A percentile compares a stretch with the other conserved stretches of the same genome.
phyloP scores from a whole-genome alignment of 306 rosid genomes.

The Fagus sylvatica region DNA sequence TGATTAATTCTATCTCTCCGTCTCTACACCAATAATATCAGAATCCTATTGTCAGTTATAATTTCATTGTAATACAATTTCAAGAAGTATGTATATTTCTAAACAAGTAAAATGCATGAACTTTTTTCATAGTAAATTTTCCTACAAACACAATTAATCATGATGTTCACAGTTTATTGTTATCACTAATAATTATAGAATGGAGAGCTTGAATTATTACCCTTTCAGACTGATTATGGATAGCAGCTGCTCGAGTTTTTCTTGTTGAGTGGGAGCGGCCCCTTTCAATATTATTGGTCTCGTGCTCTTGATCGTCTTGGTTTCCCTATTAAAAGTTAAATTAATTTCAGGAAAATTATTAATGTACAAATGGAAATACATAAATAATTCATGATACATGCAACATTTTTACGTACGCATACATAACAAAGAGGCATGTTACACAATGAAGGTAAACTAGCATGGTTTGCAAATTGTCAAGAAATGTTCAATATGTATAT shows the following conservation, averaged over 20 bases:
- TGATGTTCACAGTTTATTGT: too few species aligned
- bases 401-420: too few species aligned
- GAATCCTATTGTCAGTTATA: background rate
- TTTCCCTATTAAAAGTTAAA: slow-evolving; percentile 24
- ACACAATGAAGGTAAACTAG: too few species aligned
- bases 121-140: too few species aligned
- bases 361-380: too few species aligned
- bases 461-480: too few species aligned
- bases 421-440: too few species aligned
- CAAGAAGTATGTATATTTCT: too few species aligned
- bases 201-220: slow-evolving; percentile 21
- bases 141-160: too few species aligned
- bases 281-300: slow-evolving; percentile 30
- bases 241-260: slow-evolving; percentile 46
- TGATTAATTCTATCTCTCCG: slow-evolving; percentile 61
- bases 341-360: background rate
- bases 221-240: slow-evolving; percentile 63
- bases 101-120: too few species aligned
- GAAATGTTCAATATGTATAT: too few species aligned
- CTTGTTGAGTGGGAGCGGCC: slow-evolving; percentile 37
- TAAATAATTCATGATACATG: too few species aligned
- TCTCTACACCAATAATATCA: slow-evolving; percentile 28
- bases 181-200: background rate
- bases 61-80: background rate
- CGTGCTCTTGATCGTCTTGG: slow-evolving; percentile 34